Conservation (phyloP, 2,329 filamentous ascomycete genomes). For the Monilinia polystroma region DNA sequence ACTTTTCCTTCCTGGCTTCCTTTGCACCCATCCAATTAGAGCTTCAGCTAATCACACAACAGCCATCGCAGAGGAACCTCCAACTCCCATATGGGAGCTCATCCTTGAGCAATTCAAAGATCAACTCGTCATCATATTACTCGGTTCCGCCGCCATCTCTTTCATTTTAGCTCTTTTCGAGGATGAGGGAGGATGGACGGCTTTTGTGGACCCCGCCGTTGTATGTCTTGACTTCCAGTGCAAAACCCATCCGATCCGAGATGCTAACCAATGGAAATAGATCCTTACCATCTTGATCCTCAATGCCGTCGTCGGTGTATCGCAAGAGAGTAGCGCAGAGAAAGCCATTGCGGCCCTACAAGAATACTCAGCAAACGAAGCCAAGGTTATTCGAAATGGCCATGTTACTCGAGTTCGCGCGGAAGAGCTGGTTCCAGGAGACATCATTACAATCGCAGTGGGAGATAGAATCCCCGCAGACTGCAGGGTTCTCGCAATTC, state of each 20-base stretch:
- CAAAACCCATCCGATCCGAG: too few species aligned
- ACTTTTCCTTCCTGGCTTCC: not conserved
- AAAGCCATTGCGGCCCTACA: constrained; percentile 97
- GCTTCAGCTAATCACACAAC: constrained; percentile 31
- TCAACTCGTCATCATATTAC: constrained; percentile 91
- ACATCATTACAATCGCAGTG: constrained; percentile 83
- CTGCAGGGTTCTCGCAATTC: constrained; percentile 83
- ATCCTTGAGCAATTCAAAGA: constrained; percentile 99
- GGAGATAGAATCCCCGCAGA: constrained; percentile 94
- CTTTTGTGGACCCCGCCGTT: constrained; percentile 93
- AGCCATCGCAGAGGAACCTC: constrained; percentile 84
- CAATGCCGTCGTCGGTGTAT: constrained; percentile 95
- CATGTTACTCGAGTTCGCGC: constrained; percentile 81
- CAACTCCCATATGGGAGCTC: constrained; percentile 93
- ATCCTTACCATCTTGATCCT: constrained; percentile 96
- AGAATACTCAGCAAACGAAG: constrained; percentile 98
- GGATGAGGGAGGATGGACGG: constrained; percentile 89
- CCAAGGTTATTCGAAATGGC: constrained; percentile 81
- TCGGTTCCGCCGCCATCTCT: constrained; percentile 89
- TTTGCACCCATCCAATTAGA: constrained; percentile 25
- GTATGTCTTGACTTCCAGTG: constrained; percentile 54
- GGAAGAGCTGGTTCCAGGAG: constrained; percentile 94
- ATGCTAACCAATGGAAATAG: constrained; percentile 46
- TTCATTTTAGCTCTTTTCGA: constrained; percentile 93
- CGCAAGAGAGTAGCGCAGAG: constrained; percentile 97